These are phyloP conservation scores for Naematelia encephala DNA, from an alignment of 768 basidiomycete genomes.

Conservation along the genomic window DNA sequence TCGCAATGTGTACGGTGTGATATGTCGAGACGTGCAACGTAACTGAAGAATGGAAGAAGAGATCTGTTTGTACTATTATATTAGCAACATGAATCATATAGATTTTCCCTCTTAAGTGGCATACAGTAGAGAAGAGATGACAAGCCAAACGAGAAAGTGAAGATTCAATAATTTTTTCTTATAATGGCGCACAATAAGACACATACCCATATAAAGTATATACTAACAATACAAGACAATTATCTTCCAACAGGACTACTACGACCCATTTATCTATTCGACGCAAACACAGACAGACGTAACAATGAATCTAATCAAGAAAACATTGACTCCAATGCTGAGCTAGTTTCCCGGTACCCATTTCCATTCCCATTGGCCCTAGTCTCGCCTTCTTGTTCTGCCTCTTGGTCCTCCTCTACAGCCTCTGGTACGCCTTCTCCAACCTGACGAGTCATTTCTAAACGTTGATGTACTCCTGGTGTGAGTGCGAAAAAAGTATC, in stretches of 20 bases:
- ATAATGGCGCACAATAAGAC: no score
- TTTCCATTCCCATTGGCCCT: not conserved
- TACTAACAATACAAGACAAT: no score
- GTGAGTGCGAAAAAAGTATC: conserved; percentile 51
- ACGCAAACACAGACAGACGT: not conserved
- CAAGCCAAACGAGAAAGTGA: no score
- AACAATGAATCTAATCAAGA: not conserved
- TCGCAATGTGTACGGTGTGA: no score
- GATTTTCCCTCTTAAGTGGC: no score
- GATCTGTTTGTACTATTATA: not conserved
- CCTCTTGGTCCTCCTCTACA: not conserved
- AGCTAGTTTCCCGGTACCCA: conserved; percentile 12
- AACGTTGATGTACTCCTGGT: conserved; percentile 25
- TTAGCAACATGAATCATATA: not conserved
- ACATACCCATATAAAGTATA: no score
- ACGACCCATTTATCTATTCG: no score
- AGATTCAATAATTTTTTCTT: no score
- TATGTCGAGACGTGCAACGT: not conserved
- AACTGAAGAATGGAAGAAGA: no score
- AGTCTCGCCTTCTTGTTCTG: not conserved
- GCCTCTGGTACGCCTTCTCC: not conserved
- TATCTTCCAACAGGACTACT: no score
- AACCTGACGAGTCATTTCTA: conserved; percentile 14
- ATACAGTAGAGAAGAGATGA: no score
- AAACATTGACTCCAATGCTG: conserved; percentile 2